These are phyloP conservation scores for Chaetomiaceae sp. DNA, from an alignment of 2,329 filamentous ascomycete genomes.

Conservation along the genomic window DNA sequence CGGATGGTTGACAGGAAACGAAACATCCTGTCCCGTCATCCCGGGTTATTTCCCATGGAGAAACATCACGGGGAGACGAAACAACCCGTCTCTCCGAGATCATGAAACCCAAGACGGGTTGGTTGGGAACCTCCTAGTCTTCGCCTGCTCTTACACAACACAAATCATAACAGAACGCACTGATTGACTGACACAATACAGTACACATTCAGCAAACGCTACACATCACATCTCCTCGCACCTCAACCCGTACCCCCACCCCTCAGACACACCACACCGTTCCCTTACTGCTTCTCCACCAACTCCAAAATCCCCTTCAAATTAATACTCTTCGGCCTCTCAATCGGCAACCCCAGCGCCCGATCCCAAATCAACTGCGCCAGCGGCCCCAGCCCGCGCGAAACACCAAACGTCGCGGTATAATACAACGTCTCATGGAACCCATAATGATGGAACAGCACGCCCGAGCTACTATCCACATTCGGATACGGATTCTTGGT, in stretches of 20 bases:
- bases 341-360: conserved; percentile 88
- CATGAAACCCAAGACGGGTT: too few relatives aligned
- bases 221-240: neutral
- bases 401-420: conserved; percentile 67
- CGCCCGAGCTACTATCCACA: conserved; percentile 88
- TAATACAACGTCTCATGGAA: conserved; percentile 98
- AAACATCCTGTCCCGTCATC: too few relatives aligned
- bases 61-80: too few relatives aligned
- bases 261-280: neutral
- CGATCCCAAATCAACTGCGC: conserved; percentile 96
- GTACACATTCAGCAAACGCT: too few relatives aligned
- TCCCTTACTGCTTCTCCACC: conserved; percentile 48
- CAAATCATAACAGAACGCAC: too few relatives aligned
- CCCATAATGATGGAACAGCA: conserved; percentile 96
- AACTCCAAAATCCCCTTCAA: conserved; percentile 76
- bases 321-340: conserved; percentile 97
- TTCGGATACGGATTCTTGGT: conserved; percentile 98
- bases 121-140: too few relatives aligned
- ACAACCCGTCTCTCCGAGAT: too few relatives aligned
- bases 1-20: too few relatives aligned
- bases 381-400: conserved; percentile 73
- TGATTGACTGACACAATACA: too few relatives aligned
- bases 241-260: neutral
- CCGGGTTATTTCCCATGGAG: too few relatives aligned
- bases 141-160: too few relatives aligned